Base-by-base conservation (phyloP, 2,329 filamentous ascomycete species). In the Xylariaceae sp. region DNA sequence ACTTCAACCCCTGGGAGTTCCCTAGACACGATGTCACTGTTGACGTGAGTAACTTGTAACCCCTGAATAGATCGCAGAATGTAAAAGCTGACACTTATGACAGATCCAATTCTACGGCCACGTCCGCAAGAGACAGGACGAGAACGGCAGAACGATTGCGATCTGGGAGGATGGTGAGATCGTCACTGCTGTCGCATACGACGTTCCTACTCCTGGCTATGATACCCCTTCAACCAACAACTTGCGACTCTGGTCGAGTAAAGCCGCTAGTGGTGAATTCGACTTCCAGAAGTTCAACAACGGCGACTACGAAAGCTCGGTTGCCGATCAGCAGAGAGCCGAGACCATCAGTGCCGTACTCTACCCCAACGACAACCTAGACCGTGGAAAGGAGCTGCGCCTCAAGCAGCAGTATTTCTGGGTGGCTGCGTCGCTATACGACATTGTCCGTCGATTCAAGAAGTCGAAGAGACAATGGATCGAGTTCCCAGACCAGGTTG, bases 401-500 rank as follows among this genome's bases (percentile, higher is more conserved):
- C 77, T 99, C 75, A 99, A 99, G 83, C 94, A 99, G 75, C 94
- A 99, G 75, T 99, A 99, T 82, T 99, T 99, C 79, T 99, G 94
- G 94, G 96, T 96, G 71, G 92, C 94, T 55, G 94, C 94, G 13
- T 99, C 94, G 13, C 82, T 99, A 3, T 91, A 91, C 72, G 94
- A 99, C 70, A 99, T 99, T 72, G 89, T 99, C 61, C 89, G 94
- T 60, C 88, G 94, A 60, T 99, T 97, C 86, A 99, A 97, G 82
- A 99, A 97, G 83, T 87, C 91, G 15, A 92, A 90, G 79, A 87
- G 93, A 64, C 79, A 88, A 6, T 99, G 94, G 94, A 87, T 78
- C 66, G 89, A 96, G 70, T 99, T 99, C 77, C 82, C 93, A 50
- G 93, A 95, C 53, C 92, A 97, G 73, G 88, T 97, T 61, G 94